These are phyloP conservation scores for Coemansia sp. DNA, from an alignment of 192 early-diverging fungal species.

Conservation along the genomic window DNA sequence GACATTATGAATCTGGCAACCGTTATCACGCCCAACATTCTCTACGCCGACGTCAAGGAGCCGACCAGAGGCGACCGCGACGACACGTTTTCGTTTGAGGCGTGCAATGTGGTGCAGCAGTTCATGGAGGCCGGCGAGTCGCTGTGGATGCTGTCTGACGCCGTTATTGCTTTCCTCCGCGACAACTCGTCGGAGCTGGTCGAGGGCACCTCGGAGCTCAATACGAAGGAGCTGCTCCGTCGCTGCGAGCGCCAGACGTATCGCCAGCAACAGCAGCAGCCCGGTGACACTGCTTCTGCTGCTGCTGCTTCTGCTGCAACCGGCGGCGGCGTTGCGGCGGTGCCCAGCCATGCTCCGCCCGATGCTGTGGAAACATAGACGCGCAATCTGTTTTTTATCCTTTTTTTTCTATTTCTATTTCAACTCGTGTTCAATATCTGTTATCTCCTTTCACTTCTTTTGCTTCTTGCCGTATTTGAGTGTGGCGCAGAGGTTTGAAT, in stretches of 20 bases:
- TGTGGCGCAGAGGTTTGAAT: too few relatives aligned
- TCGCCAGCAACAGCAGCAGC: slow-evolving; percentile 6
- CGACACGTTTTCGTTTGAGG: slow-evolving; percentile 62
- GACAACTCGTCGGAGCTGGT: slow-evolving; percentile 46
- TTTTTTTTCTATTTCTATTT: not conserved
- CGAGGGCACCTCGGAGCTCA: slow-evolving; percentile 45
- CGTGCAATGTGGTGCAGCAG: slow-evolving; percentile 68
- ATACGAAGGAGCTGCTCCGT: slow-evolving; percentile 53
- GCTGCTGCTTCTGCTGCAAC: not conserved
- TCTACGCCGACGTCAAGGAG: slow-evolving; percentile 83
- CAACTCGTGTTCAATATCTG: not conserved
- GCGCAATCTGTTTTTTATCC: not conserved
- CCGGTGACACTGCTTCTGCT: not conserved
- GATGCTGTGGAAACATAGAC: slow-evolving; percentile 4
- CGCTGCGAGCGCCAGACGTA: slow-evolving; percentile 41
- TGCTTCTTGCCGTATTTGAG: not conserved
- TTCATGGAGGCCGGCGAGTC: slow-evolving; percentile 65
- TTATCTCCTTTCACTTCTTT: not conserved
- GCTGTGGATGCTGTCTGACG: slow-evolving; percentile 64
- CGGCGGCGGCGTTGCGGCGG: not conserved
- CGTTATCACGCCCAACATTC: slow-evolving; percentile 91
- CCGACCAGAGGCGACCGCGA: slow-evolving; percentile 71
- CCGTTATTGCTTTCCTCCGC: slow-evolving; percentile 39
- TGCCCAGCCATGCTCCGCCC: not conserved
- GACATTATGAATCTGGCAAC: slow-evolving; percentile 88